A percentile compares a stretch with the other conserved stretches of the same genome.
Evolutionary conservation across 225 moss, liverwort and hornwort genomes (phyloP).

Genomic region (Marchantia paleacea): DNA sequence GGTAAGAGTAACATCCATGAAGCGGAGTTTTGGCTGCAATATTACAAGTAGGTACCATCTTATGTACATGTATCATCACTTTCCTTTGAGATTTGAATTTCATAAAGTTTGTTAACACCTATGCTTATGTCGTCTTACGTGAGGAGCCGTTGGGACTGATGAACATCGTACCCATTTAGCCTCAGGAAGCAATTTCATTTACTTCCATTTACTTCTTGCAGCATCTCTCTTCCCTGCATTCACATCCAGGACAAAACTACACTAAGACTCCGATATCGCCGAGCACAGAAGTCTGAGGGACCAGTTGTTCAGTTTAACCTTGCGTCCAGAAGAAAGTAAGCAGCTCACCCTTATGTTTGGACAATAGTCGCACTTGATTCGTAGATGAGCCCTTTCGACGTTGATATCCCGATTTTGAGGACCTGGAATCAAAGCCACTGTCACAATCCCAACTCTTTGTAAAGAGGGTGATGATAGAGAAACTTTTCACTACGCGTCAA

Average conservation of each 20-base stretch:
- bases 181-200: constrained; percentile 45
- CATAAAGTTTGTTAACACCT: background rate
- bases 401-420: background rate
- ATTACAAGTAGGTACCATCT: too few species aligned
- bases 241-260: background rate
- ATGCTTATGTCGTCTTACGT: background rate
- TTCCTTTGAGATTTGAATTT: too few species aligned
- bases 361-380: constrained; percentile 32
- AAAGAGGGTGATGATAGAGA: too few species aligned
- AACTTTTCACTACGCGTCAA: too few species aligned
- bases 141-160: background rate
- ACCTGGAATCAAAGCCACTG: background rate
- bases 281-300: too few species aligned
- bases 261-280: background rate
- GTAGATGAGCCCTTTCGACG: constrained; percentile 22
- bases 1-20: constrained; percentile 48
- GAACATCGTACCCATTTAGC: constrained; percentile 40
- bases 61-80: too few species aligned
- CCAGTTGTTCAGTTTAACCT: too few species aligned
- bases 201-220: constrained; percentile 47
- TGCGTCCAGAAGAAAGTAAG: background rate
- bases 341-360: constrained; percentile 33
- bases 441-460: background rate
- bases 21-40: constrained; percentile 42
- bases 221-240: constrained; percentile 44